A percentile compares a stretch with the other conserved stretches of the same genome.
Conservation (phyloP, 768 basidiomycete species). For the Royoungia palumana region DNA sequence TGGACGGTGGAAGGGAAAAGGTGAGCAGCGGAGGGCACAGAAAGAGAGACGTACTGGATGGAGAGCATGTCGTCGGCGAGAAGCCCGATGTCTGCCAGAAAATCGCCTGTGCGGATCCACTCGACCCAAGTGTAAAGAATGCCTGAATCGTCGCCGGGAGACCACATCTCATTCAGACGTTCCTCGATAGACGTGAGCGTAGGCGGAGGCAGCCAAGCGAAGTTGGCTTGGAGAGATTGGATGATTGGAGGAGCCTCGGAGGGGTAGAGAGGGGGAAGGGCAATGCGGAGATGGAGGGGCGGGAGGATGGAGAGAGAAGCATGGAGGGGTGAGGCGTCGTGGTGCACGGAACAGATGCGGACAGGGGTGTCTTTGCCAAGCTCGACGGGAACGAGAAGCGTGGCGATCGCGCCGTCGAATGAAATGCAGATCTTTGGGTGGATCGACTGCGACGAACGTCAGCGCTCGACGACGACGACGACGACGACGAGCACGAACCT, state of each 20-base stretch:
- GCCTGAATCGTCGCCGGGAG: conserved; percentile 42
- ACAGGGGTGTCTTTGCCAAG: conserved; percentile 44
- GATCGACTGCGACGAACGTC: conserved; percentile 52
- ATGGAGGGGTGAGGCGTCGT: conserved; percentile 2
- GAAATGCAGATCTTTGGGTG: conserved; percentile 66
- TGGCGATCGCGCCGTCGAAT: conserved; percentile 31
- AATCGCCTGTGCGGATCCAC: conserved; percentile 63
- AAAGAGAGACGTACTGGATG: conserved; percentile 20
- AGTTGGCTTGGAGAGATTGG: conserved; percentile 49
- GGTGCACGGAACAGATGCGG: conserved; percentile 26
- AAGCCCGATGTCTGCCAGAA: conserved; percentile 48
- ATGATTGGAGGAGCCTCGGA: conserved; percentile 50
- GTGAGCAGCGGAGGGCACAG: conserved; percentile 31
- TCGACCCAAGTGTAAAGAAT: conserved; percentile 72
- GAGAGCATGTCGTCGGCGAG: conserved; percentile 31
- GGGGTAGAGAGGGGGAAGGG: conserved; percentile 56
- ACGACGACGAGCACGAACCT: conserved; percentile 16
- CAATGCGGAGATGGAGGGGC: conserved; percentile 55
- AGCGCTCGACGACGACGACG: not conserved
- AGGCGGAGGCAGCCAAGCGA: conserved; percentile 52
- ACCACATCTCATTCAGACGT: conserved; percentile 55
- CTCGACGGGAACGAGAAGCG: conserved; percentile 60
- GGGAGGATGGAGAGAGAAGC: conserved; percentile 54
- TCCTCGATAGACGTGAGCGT: conserved; percentile 35
- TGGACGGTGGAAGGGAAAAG: conserved; percentile 1